Evolutionary conservation across 2,329 filamentous ascomycete species (phyloP), one percentile per base, ranked within the genome.

Genomic region (Diaporthe longicolla): DNA sequence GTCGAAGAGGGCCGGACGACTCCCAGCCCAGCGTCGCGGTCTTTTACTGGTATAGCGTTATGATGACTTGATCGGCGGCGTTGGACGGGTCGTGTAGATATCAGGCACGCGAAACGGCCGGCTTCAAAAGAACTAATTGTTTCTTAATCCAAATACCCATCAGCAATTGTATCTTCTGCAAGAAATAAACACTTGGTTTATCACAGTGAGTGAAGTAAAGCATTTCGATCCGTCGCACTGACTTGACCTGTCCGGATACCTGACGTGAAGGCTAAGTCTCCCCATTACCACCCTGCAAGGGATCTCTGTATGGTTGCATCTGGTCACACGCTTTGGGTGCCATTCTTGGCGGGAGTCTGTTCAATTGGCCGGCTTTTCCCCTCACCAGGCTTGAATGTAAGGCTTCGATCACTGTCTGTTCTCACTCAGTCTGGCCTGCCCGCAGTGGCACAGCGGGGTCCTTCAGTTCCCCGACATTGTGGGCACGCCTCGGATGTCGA

Each of bases 1-100:
- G 63, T 68, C 19, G 63, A 68, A 11, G 63, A 68, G 48, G 63
- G 63, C 32, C 48, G 45, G 63, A 40, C 63, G 48, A 37, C 48
- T n/a, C 63, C 48, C 63, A 68, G 63, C 48, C 63, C 63, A 35
- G 45, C 10, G 32, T 54, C 63, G 63, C 32, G 63, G 19, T 54
- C 63, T 13, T 68, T 68, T 29, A 54, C 63, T 21, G 63, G 63
- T 21, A 6, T 68, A 21, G 63, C 63, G 32, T 54, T 68, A 37
- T 68, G n/a, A 37, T 68, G n/a, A 68, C 40, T 19, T 68, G 5
- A 40, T 40, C 37, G n/a, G 26, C 37, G 37, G 37, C 58, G n/a
- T 61, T 37, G 21, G 15, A n/a, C 45, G 7, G 29, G 45, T 45
- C 26, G 29, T 52, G 63, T 66, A 52, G 63, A 52, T 37, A 26